These are phyloP conservation scores for Stereum hirsutum DNA, from an alignment of 1,284 basidiomycete genomes.

Conservation along the genomic window DNA sequence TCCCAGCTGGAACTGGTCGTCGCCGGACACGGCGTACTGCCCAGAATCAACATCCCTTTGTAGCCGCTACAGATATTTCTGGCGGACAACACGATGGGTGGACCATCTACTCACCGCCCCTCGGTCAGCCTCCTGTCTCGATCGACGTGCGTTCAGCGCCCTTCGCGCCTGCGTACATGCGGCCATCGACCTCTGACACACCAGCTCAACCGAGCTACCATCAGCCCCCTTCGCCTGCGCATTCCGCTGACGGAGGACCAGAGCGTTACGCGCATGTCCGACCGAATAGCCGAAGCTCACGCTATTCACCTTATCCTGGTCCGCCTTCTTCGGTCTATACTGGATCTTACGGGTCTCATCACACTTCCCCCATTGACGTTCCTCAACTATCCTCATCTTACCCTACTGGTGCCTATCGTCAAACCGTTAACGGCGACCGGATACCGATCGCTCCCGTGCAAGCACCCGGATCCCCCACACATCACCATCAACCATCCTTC, in stretches of 20 bases:
- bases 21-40: conserved; percentile 47
- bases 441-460: conserved; percentile 48
- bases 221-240: conserved; percentile 1
- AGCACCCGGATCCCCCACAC: conserved; percentile 13
- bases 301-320: conserved; percentile 35
- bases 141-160: conserved; percentile 5
- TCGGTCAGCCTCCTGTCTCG: conserved; percentile 7
- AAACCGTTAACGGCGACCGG: conserved; percentile 20
- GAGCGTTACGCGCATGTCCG: conserved; percentile 5
- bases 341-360: conserved; percentile 7
- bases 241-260: conserved; percentile 9
- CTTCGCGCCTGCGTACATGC: conserved; percentile 1
- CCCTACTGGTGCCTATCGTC: not conserved
- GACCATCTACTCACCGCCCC: conserved; percentile 10
- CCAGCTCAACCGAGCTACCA: conserved; percentile 1
- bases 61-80: conserved; percentile 7
- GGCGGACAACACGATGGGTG: conserved; percentile 12
- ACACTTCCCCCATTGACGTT: conserved; percentile 10
- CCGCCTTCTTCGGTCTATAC: conserved; percentile 16
- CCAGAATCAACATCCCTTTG: conserved; percentile 13
- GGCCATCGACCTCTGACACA: conserved; percentile 3
- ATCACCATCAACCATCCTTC: conserved; percentile 4
- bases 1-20: conserved; percentile 51
- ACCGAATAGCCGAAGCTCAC: conserved; percentile 11
- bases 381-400: conserved; percentile 7